Percentiles rank a stretch among this genome's conserved stretches.
phyloP scores from a whole-genome alignment of 495 filamentous ascomycete genomes.

The Saxophila tyrrhenica region DNA sequence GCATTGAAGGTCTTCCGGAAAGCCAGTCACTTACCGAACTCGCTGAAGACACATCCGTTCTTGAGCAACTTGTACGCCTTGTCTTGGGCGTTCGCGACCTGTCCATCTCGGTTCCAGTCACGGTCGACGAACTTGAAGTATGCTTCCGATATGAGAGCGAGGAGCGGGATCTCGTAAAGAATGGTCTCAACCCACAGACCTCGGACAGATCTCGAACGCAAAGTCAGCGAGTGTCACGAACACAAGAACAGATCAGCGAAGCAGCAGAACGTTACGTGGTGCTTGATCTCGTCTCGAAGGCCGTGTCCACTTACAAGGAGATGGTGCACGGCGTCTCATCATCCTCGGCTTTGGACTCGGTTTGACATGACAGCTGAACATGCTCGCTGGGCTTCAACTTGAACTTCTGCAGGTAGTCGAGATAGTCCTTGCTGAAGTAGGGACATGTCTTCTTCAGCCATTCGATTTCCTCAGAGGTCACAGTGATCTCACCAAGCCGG shows the following conservation, averaged over 20 bases:
- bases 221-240: too few species aligned
- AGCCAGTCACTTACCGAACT: too few species aligned
- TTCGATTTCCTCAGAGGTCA: slow-evolving; percentile 64
- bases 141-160: slow-evolving; percentile 84
- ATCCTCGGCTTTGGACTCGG: slow-evolving; percentile 50
- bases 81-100: slow-evolving; percentile 67
- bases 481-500: slow-evolving; percentile 64
- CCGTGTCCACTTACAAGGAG: too few species aligned
- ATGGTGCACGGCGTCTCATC: slow-evolving; percentile 64
- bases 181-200: slow-evolving; percentile 93
- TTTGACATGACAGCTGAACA: slow-evolving; percentile 56
- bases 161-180: slow-evolving; percentile 89
- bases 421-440: slow-evolving; percentile 67
- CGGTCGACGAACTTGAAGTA: slow-evolving; percentile 92
- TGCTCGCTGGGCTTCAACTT: slow-evolving; percentile 69
- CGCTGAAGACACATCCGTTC: slow-evolving; percentile 78
- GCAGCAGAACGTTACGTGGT: too few species aligned
- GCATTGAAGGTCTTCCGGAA: too few species aligned
- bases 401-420: slow-evolving; percentile 71
- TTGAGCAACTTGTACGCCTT: slow-evolving; percentile 71
- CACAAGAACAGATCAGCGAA: too few species aligned
- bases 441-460: slow-evolving; percentile 71
- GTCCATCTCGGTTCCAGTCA: slow-evolving; percentile 75
- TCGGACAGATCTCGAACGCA: too few species aligned
- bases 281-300: too few species aligned